These are phyloP conservation scores for Comarum palustre DNA, from an alignment of 306 rosid species.

Conservation along the genomic window DNA sequence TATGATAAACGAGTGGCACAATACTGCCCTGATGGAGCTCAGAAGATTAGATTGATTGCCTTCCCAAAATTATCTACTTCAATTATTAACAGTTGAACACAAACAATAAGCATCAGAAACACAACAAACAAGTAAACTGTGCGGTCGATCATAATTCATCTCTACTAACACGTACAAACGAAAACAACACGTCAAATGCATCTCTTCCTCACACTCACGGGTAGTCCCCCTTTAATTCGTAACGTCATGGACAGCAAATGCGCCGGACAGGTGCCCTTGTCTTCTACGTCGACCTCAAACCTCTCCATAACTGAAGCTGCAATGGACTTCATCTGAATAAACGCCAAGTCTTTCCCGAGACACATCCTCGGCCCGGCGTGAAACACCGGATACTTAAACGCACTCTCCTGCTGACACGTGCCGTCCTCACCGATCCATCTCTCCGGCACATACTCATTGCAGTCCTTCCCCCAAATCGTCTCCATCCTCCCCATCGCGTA, in stretches of 20 bases:
- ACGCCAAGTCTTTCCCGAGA: constrained; percentile 68
- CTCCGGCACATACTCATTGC: constrained; percentile 44
- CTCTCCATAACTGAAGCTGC: constrained; percentile 49
- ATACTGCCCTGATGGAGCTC: background rate
- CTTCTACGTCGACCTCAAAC: constrained; percentile 35
- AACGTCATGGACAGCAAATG: constrained; percentile 50
- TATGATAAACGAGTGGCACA: background rate
- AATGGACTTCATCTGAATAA: constrained; percentile 76
- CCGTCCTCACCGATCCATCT: constrained; percentile 67
- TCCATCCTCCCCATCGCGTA: constrained; percentile 84
- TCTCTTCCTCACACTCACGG: constrained; percentile 20
- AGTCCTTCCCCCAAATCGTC: constrained; percentile 61
- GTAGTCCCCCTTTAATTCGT: constrained; percentile 53
- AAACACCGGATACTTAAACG: constrained; percentile 52
- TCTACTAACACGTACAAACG: background rate
- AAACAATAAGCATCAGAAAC: too few relatives aligned
- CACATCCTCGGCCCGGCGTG: constrained; percentile 74
- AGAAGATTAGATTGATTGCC: too few relatives aligned
- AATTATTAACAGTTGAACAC: too few relatives aligned
- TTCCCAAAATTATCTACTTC: too few relatives aligned
- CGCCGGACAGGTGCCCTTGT: constrained; percentile 36
- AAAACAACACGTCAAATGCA: background rate
- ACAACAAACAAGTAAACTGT: background rate
- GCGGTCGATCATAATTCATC: background rate
- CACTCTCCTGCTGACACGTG: constrained; percentile 34